Percentiles rank a stretch among this genome's conserved stretches.
phyloP scores from a whole-genome alignment of 306 rosid genomes.

The Corylus avellana region DNA sequence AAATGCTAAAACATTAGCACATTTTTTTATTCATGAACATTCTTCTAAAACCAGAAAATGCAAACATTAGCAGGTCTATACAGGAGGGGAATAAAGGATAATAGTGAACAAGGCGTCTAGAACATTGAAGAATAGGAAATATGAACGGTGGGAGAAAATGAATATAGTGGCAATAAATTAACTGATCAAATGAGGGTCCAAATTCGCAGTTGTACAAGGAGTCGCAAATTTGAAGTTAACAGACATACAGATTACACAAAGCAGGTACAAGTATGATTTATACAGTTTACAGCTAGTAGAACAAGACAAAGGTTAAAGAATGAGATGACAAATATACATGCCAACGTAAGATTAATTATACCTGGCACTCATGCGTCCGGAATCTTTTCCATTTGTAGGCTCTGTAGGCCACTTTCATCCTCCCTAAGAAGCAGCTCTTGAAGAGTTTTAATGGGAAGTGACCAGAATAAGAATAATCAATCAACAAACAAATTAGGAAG shows the following conservation, averaged over 20 bases:
- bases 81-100: not conserved
- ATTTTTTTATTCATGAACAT: not conserved
- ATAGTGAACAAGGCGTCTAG: not conserved
- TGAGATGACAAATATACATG: not conserved
- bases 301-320: not conserved
- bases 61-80: not conserved
- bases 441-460: not conserved
- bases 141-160: not conserved
- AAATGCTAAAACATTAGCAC: not conserved
- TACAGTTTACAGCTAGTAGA: not conserved
- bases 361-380: not conserved
- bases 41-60: not conserved
- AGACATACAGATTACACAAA: not conserved
- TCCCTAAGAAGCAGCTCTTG: not conserved
- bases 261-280: not conserved
- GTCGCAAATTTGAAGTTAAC: not conserved
- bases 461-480: not conserved
- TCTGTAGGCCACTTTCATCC: not conserved
- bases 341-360: not conserved
- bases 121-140: not conserved
- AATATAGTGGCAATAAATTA: not conserved
- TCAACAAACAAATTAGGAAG: not conserved
- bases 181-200: not conserved
- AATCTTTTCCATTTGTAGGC: not conserved
- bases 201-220: not conserved